Evolutionary conservation across 31 red algal species (phyloP), one percentile per base, ranked within the genome.

Genomic region (Bonnemaisonia californica): DNA sequence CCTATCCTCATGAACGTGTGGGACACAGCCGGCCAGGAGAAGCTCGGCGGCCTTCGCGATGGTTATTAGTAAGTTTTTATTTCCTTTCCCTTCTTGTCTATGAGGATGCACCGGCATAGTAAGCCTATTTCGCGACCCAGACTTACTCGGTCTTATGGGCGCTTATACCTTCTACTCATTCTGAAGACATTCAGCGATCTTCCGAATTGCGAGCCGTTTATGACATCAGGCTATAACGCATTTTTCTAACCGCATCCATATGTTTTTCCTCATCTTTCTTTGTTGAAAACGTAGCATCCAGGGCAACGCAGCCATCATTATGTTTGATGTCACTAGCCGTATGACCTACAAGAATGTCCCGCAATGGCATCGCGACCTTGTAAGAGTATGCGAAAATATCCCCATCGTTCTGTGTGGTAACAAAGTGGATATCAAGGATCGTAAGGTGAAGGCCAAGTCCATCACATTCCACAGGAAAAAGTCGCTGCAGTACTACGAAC

Each of bases 271-370:
- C 62, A 55, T 24, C 34, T 36, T n/a, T 68, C 19, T 24, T 71
- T 22, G 2, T 67, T 8, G 18, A 24, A 4, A 35, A 37, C 26
- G 32, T 59, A 97, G 95, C 65, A 99, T 99, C 72, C 94, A 96
- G 69, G 97, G 97, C 21, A 86, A 99, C 61, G 97, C 91, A 35
- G 97, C 97, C 4, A 99, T 99, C 76, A 99, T 99, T 62, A 99
- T 99, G 97, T 99, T 99, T 77, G 97, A 99, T 81, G 97, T 99
- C 27, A 99, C 97, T 24, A 91, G 85, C 30, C 81, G 97, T 4
- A 91, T 99, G 79, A 99, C 97, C 1, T 99, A 99, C 84, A 99
- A 99, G 80, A 99, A 99, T 80, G 97, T 99, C 2, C 91, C 97
- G 37, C 95, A 96, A 86, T 99, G 97, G 97, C 97, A 99, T 92